Conservation (phyloP, 176 grass and related monocot genomes). For the Triticum aestivum region IWGSC_CS_RefSeq_v2.1 NC_057803.1:222175222-222175721, state of each 20-base stretch:
- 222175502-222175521: neutral
- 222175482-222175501: neutral
- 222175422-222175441: neutral
- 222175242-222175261: neutral
- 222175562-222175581: neutral
- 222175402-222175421: neutral
- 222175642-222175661: neutral
- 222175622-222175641: neutral
- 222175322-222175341: neutral
- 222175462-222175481: neutral
- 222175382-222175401: neutral
- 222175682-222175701: slow-evolving; percentile 11
- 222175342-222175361: neutral
- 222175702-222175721: neutral
- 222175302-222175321: neutral
- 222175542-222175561: neutral
- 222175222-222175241: slow-evolving; percentile 17
- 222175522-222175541: neutral
- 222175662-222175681: neutral
- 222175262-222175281: neutral
- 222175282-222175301: neutral
- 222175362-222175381: neutral
- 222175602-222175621: neutral
- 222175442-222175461: neutral
- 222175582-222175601: neutral